phyloP scores from a whole-genome alignment of 176 grass and related monocot species.

The Carex pumila region DNA sequence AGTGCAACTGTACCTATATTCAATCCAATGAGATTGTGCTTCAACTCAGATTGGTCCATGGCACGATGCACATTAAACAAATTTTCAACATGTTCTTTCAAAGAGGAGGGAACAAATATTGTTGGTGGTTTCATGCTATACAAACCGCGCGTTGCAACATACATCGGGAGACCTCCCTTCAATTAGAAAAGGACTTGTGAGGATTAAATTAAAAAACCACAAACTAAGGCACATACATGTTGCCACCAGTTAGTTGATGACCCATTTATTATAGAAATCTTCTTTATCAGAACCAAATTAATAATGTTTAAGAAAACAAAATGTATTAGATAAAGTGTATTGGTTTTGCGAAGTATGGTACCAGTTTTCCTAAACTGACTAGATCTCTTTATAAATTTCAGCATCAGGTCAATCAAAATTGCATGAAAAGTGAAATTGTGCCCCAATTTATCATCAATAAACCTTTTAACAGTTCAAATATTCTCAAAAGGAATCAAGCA shows the following conservation, averaged over 20 bases:
- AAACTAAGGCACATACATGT: background rate
- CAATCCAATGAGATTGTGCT: slow-evolving; percentile 62
- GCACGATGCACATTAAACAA: slow-evolving; percentile 79
- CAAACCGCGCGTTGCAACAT: slow-evolving; percentile 82
- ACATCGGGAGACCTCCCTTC: slow-evolving; percentile 85
- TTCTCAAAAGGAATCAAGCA: background rate
- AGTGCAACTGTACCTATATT: slow-evolving; percentile 31
- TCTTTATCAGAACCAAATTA: background rate
- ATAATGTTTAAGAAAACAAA: background rate
- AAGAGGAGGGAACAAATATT: slow-evolving; percentile 68
- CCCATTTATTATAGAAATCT: background rate
- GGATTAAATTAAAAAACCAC: background rate
- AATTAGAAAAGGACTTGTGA: background rate
- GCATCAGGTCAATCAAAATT: background rate
- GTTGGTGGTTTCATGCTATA: slow-evolving; percentile 72
- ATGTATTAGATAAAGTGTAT: background rate
- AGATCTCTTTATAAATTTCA: background rate
- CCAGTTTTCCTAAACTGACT: background rate
- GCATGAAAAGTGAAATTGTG: background rate
- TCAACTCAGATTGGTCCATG: slow-evolving; percentile 92
- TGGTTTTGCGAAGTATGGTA: background rate
- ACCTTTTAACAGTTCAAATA: background rate
- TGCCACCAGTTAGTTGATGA: background rate
- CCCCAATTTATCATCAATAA: background rate
- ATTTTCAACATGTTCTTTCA: slow-evolving; percentile 53